Percentiles rank a stretch among this genome's conserved stretches.
Evolutionary conservation across 1,284 basidiomycete species (phyloP).

Genomic region (Peniophora sp.): DNA sequence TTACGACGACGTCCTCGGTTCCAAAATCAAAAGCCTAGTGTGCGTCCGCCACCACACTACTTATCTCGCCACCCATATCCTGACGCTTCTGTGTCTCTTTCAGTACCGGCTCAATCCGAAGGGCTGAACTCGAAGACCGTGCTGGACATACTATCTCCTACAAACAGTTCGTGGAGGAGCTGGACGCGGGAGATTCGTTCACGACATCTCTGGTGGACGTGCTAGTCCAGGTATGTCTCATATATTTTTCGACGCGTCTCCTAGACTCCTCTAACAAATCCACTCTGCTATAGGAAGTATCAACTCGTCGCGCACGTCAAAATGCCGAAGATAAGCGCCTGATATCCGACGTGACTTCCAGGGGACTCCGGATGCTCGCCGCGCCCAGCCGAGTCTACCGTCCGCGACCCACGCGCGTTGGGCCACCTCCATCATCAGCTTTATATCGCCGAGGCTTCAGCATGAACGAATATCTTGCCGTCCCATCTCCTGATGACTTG

Average conservation of each 20-base stretch:
- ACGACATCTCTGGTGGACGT: conserved; percentile 63
- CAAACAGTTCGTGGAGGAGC: conserved; percentile 60
- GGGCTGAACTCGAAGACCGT: conserved; percentile 46
- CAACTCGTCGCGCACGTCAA: conserved; percentile 53
- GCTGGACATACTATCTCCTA: conserved; percentile 53
- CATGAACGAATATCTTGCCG: conserved; percentile 39
- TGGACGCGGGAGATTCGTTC: conserved; percentile 68
- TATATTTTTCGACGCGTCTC: neutral
- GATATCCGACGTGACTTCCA: conserved; percentile 56
- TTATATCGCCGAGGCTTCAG: neutral
- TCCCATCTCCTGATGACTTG: conserved; percentile 39
- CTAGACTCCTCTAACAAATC: neutral
- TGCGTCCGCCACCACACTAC: conserved; percentile 18
- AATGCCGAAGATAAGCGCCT: conserved; percentile 44
- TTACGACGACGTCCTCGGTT: conserved; percentile 57
- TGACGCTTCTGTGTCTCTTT: conserved; percentile 2
- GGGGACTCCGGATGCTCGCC: conserved; percentile 48
- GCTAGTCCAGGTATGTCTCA: conserved; percentile 54
- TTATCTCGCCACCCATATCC: neutral
- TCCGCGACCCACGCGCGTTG: conserved; percentile 5
- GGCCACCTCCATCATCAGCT: too few species aligned
- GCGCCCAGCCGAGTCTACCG: conserved; percentile 45
- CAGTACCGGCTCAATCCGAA: conserved; percentile 61
- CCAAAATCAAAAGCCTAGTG: conserved; percentile 66
- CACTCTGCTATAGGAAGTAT: conserved; percentile 46